Evolutionary conservation across 2,329 filamentous ascomycete species (phyloP).

Genomic region (Penicillium expansum): DNA sequence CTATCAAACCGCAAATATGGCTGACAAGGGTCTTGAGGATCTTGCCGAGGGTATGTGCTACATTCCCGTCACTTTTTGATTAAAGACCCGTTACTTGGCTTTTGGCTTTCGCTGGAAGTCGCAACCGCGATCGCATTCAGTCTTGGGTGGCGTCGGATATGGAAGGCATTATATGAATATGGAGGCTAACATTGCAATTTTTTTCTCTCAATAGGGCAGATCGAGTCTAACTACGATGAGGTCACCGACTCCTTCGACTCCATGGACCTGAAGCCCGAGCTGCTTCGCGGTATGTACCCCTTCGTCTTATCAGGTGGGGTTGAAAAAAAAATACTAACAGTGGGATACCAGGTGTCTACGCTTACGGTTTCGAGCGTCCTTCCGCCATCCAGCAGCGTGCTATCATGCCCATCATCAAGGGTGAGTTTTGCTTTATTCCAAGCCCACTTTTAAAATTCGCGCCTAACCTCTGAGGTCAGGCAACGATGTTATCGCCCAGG

Average conservation of each 20-base stretch:
- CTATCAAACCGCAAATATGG: constrained; percentile 82
- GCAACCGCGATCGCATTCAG: not conserved
- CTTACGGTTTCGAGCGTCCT: constrained; percentile 99
- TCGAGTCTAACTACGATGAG: constrained; percentile 99
- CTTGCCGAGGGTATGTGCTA: constrained; percentile 80
- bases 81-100: not conserved
- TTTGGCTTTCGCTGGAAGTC: not conserved
- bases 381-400: constrained; percentile 99
- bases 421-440: constrained; percentile 52
- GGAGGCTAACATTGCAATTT: constrained; percentile 18
- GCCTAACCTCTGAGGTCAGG: constrained; percentile 50
- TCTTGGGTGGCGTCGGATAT: constrained; percentile 10
- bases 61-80: constrained; percentile 5
- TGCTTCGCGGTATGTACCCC: constrained; percentile 75
- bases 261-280: constrained; percentile 95
- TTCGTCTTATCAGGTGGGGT: constrained; percentile 20
- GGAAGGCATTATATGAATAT: constrained; percentile 7
- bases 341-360: constrained; percentile 72
- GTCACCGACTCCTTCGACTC: constrained; percentile 98
- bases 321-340: constrained; percentile 28
- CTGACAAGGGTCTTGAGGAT: constrained; percentile 95
- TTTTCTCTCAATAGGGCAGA: constrained; percentile 70
- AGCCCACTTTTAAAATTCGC: not conserved
- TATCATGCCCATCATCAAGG: constrained; percentile 99
- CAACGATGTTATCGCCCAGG: constrained; percentile 99